Evolutionary conservation across 2,329 filamentous ascomycete genomes (phyloP), one percentile per base, ranked within the genome.

Genomic region (Ophiosphaerella korrae): DNA sequence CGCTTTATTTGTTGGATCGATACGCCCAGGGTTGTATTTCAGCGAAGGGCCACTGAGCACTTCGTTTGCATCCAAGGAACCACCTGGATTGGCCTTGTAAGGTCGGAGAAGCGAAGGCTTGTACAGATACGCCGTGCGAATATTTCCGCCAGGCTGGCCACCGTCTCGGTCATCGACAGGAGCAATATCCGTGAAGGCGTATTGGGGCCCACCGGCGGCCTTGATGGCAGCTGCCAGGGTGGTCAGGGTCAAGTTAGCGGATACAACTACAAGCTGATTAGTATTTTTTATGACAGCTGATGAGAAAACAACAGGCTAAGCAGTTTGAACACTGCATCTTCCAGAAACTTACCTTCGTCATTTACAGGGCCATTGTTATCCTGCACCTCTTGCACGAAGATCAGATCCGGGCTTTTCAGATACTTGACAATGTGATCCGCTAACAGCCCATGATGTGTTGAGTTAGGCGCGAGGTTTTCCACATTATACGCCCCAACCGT

Each of bases 361-460:
- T 89, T 79, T 11, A 79, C 82, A 2, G 79, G 70, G 12, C 87
- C 87, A 35, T 78, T 81, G 75, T 86, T 78, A 65, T 90, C 88
- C 71, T 89, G 88, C 39, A 90, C 76, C 71, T 90, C 88, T 68
- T 90, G 87, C 3, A 90, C 63, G 65, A 88, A 88, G 50, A 90
- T 64, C 5, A 90, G 68, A 64, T 87, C 84, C 0, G 88, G 88
- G 0, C 80, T 81, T 51, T 78, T 80, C 55, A 90, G 74, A 71
- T 84, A 85, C 57, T 82, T 74, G 45, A 85, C 84, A 55, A 90
- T 87, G 62, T 90, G 85, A 7, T 77, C 72, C 2, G 86, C 83
- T n/a, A 89, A 78, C 11, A 71, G 72, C n/a, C 78, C 73, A 21
- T 89, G 74, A 56, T 85, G 82, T 1, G 77, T 58, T 0, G 82